Evolutionary conservation across 768 basidiomycete species (phyloP).

Genomic region (Macrolepiota fuliginosa): DNA sequence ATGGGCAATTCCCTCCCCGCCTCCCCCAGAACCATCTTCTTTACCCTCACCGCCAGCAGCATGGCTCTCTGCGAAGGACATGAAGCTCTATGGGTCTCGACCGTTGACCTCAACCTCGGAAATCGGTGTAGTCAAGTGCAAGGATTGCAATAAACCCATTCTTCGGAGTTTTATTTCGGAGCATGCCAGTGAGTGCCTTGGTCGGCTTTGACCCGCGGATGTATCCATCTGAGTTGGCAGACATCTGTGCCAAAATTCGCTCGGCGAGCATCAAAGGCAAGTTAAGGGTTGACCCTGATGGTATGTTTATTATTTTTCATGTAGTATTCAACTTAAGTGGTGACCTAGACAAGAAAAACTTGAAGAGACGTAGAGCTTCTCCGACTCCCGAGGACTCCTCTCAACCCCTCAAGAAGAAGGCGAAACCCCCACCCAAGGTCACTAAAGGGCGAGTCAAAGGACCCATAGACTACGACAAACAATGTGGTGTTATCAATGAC

Average conservation of each 20-base stretch:
- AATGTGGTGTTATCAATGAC: slow-evolving; percentile 97
- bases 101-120: slow-evolving; percentile 63
- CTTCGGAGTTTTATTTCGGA: slow-evolving; percentile 72
- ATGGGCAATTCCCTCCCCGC: slow-evolving; percentile 50
- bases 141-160: slow-evolving; percentile 78
- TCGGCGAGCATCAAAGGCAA: slow-evolving; percentile 55
- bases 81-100: slow-evolving; percentile 82
- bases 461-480: slow-evolving; percentile 86
- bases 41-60: slow-evolving; percentile 74
- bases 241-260: slow-evolving; percentile 60
- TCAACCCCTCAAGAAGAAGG: slow-evolving; percentile 76
- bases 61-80: slow-evolving; percentile 84
- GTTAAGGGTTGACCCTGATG: slow-evolving; percentile 51
- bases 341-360: slow-evolving; percentile 39
- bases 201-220: not conserved
- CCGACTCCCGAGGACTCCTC: slow-evolving; percentile 62
- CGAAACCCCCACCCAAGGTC: slow-evolving; percentile 63
- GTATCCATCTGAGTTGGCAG: slow-evolving; percentile 30
- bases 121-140: slow-evolving; percentile 71
- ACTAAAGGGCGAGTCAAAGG: slow-evolving; percentile 81
- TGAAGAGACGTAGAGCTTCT: slow-evolving; percentile 83
- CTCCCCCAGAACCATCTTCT: slow-evolving; percentile 35
- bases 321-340: not conserved
- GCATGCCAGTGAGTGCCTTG: slow-evolving; percentile 58
- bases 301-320: slow-evolving; percentile 22